Conservation (phyloP, 495 filamentous ascomycete species). For the Podospora didyma region DNA sequence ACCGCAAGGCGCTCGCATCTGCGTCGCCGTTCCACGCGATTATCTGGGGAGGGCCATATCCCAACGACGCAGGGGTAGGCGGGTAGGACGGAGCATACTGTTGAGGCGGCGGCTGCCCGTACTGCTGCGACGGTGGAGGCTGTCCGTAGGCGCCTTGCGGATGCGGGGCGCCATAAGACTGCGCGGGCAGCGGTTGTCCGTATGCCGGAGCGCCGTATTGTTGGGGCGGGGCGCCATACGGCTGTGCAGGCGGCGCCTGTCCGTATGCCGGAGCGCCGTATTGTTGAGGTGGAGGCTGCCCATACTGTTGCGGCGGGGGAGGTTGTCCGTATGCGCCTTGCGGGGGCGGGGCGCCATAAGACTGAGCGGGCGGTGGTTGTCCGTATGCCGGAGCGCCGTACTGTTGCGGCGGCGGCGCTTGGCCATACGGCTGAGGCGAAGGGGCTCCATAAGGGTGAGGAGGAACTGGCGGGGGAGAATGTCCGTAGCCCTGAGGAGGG, state of each 20-base stretch:
- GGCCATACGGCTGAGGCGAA: conserved; percentile 10
- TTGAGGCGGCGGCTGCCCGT: conserved; percentile 34
- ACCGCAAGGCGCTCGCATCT: conserved; percentile 66
- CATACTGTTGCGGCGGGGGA: neutral
- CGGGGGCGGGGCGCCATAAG: neutral
- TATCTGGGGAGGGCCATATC: conserved; percentile 58
- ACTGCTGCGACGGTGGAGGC: conserved; percentile 18
- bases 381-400: neutral
- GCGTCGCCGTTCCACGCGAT: conserved; percentile 60
- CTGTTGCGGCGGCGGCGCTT: conserved; percentile 7
- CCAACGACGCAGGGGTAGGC: conserved; percentile 54
- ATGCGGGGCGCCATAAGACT: neutral
- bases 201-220: neutral
- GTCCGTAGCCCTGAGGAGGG: conserved; percentile 21
- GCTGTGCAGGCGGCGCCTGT: neutral
- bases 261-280: conserved; percentile 2
- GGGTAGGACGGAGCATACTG: conserved; percentile 33
- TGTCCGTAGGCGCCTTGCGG: too few relatives aligned
- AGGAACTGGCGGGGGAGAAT: conserved; percentile 12
- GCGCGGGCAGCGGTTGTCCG: neutral
- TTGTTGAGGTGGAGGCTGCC: neutral
- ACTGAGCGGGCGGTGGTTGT: neutral
- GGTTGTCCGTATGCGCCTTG: neutral
- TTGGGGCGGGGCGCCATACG: neutral
- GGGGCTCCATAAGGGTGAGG: neutral